A percentile compares a stretch with the other conserved stretches of the same genome.
Evolutionary conservation across 176 grass and related monocot species (phyloP).

Genomic region (Carex myosuroides): DNA sequence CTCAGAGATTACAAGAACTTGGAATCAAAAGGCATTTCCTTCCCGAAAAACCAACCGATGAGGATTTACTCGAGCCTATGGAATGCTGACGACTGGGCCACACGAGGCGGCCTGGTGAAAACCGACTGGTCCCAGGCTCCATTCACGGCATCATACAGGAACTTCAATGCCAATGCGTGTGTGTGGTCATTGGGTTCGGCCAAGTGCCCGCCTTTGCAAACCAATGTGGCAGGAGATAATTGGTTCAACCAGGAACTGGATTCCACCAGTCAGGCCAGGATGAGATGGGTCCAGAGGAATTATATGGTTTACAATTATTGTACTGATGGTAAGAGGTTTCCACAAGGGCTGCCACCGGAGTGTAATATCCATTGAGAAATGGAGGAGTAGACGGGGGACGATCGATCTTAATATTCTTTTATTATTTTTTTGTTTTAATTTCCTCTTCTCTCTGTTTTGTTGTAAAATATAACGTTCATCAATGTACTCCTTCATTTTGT

Average conservation of each 20-base stretch:
- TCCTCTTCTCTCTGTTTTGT: not conserved
- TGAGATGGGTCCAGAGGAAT: slow-evolving; percentile 64
- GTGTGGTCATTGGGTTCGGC: slow-evolving; percentile 29
- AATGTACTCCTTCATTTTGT: slow-evolving; percentile 15
- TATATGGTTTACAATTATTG: slow-evolving; percentile 99
- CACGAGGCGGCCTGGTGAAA: slow-evolving; percentile 70
- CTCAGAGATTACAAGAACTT: slow-evolving; percentile 78
- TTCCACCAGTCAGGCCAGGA: slow-evolving; percentile 44
- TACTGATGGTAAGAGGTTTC: slow-evolving; percentile 53
- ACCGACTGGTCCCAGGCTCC: slow-evolving; percentile 76
- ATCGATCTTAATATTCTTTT: slow-evolving; percentile 7
- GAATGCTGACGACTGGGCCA: slow-evolving; percentile 96
- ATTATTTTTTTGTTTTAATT: not conserved
- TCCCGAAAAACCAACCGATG: slow-evolving; percentile 85
- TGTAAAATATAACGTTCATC: slow-evolving; percentile 20
- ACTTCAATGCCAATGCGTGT: slow-evolving; percentile 65
- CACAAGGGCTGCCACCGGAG: slow-evolving; percentile 55
- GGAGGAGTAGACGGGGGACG: not conserved
- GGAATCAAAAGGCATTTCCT: slow-evolving; percentile 55
- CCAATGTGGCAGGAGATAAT: slow-evolving; percentile 16
- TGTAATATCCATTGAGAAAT: slow-evolving; percentile 32
- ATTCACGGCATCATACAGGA: slow-evolving; percentile 55
- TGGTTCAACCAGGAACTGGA: slow-evolving; percentile 93
- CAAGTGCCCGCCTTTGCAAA: slow-evolving; percentile 27
- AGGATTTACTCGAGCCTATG: slow-evolving; percentile 81